phyloP scores from a whole-genome alignment of 1,284 basidiomycete genomes.

The Trichosporon faecale region DNA sequence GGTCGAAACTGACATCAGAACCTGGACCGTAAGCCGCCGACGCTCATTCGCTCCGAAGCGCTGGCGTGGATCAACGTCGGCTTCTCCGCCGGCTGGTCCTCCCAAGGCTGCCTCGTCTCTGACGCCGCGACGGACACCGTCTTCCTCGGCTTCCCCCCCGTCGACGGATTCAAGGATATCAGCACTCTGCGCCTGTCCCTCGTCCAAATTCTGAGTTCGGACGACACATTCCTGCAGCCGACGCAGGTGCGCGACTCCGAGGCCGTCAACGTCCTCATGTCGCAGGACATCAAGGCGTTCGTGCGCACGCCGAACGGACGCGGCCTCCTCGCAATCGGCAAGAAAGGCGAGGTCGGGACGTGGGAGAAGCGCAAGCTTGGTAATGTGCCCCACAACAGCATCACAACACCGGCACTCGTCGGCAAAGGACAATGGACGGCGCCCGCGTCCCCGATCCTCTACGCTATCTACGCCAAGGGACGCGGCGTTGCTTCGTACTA shows the following conservation, averaged over 20 bases:
- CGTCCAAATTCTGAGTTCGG: conserved; percentile 27
- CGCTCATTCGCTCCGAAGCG: conserved; percentile 71
- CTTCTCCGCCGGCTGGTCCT: conserved; percentile 41
- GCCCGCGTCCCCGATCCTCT: conserved; percentile 20
- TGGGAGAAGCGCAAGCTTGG: conserved; percentile 45
- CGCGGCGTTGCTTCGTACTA: conserved; percentile 46
- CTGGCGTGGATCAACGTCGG: conserved; percentile 58
- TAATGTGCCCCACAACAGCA: conserved; percentile 23
- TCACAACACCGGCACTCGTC: conserved; percentile 25
- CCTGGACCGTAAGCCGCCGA: conserved; percentile 83
- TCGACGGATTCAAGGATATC: conserved; percentile 15
- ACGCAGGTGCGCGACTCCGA: conserved; percentile 18
- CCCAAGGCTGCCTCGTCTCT: conserved; percentile 60
- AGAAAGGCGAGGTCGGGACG: conserved; percentile 39
- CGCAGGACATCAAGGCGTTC: conserved; percentile 34
- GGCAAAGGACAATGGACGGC: conserved; percentile 45
- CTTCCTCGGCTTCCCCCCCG: conserved; percentile 43
- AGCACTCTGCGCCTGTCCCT: conserved; percentile 25
- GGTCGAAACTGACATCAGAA: conserved; percentile 57
- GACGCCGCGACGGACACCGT: conserved; percentile 56
- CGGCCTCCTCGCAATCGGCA: conserved; percentile 41
- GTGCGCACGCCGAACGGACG: conserved; percentile 52
- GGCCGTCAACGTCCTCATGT: conserved; percentile 32
- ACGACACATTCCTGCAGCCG: conserved; percentile 16
- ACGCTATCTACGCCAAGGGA: conserved; percentile 48